Evolutionary conservation across 139 green algal species (phyloP), one percentile per base, ranked within the genome.

Genomic region (Asterochloris erici): DNA sequence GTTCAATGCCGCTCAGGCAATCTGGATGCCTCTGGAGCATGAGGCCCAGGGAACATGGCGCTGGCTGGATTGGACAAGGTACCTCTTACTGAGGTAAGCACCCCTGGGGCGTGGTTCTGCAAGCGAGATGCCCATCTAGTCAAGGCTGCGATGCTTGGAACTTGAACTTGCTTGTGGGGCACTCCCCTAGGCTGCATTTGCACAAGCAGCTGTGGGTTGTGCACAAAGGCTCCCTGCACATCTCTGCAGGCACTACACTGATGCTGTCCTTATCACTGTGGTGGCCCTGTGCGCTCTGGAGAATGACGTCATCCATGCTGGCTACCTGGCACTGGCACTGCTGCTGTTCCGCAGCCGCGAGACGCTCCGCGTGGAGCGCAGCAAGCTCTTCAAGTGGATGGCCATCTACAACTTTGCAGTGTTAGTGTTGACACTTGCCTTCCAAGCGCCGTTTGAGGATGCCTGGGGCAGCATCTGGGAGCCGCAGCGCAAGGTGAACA

Each of bases 221-320:
- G 6, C 6, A 54, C 38, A 54, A 54, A 54, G 38, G 38, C 38
- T 54, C 38, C 38, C 2, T 6, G 2, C 38, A 54, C 38, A 54
- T 24, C 14, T 1, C 24, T 79, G 81, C 86, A 88, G 90, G 77
- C 85, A 90, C 73, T 90, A 86, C 29, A 83, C 90, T 29, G 90
- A 93, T 63, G 62, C 86, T 10, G 69, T 92, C 26, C 71, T 94
- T 64, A 70, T 94, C 19, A 81, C 86, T 12, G 85, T 91, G 66
- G 88, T 94, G 28, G 89, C 87, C 19, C 75, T 93, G 66, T 90
- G 90, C 78, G 90, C 90, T 0, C 28, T 93, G 68, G 92, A 95
- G 83, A 90, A 92, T 79, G 93, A 97, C 84, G 81, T 95, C 63
- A 88, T 96, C 71, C 93, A 95, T 74, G 91, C 90, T 14, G 90